Base-by-base conservation (phyloP, 148 eudicot species). In the Linanthus parryae region DNA sequence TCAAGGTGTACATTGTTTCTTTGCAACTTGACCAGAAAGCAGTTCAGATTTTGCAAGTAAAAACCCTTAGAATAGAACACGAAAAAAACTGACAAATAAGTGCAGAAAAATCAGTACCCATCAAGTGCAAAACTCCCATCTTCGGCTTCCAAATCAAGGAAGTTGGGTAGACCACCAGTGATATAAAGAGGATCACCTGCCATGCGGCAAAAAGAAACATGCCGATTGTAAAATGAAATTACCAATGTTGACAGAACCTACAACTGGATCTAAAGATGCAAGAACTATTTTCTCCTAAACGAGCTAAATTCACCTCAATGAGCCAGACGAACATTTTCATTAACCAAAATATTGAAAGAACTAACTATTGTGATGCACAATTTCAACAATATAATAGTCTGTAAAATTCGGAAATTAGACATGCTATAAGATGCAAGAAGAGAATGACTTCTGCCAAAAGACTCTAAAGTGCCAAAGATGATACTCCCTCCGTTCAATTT, bases 181-280 rank as follows among this genome's bases (percentile, higher is more conserved):
- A 72, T 55, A 67, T 91, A 91, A 27, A 91, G 90, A 40, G 98
- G 98, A 73, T 87, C 98, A 56, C 81, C 98, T 91, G 83, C 58
- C 25, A 75, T 58, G 46, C 30, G 58, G 24, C 47, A 60, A 19
- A 58, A 11, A 40, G n/a, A n/a, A n/a, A n/a, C n/a, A n/a, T n/a
- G 28, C 17, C 3, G 16, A 47, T 58, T 16, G 25, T 35, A 14
- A 28, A 31, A 22, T 69, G 40, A 27, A 21, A 44, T 52, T 11
- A 21, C 44, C 21, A 21, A 17, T 11, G 21, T 1, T 38, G 25
- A 54, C 37, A 30, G 24, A 16, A 14, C 34, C 38, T 40, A 26
- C 29, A 31, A 19, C 30, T 25, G 27, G 33, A 31, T 20, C 17
- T 30, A 27, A 63, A 28, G 11, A 10, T 44, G 7, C 23, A 44